These are phyloP conservation scores for Neocatenulostroma microsporum DNA, from an alignment of 2,329 filamentous ascomycete genomes.

Conservation along the genomic window DNA sequence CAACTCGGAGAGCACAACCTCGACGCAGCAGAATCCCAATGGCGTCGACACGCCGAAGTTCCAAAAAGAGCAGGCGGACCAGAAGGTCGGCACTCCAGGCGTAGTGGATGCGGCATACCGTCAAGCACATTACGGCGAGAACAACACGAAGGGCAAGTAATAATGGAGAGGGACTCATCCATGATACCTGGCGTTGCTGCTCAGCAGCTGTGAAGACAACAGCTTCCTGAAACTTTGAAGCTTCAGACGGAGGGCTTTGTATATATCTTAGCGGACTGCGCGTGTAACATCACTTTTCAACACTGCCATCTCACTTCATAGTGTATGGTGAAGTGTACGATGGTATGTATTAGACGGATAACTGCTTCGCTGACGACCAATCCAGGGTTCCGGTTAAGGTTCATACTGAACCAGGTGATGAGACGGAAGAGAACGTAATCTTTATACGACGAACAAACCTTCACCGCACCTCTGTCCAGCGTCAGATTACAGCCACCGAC, in stretches of 20 bases:
- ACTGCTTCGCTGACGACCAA: too few relatives aligned
- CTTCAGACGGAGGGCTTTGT: not conserved
- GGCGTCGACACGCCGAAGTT: conserved; percentile 27
- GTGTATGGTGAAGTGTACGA: conserved; percentile 1
- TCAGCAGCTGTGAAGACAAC: not conserved
- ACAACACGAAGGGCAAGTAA: conserved; percentile 29
- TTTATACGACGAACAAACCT: not conserved
- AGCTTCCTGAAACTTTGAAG: not conserved
- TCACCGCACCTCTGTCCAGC: not conserved
- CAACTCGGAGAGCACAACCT: conserved; percentile 17
- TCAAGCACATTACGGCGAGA: conserved; percentile 24
- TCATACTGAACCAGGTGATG: not conserved
- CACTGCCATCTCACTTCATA: not conserved
- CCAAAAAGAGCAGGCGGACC: conserved; percentile 25
- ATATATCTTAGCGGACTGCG: not conserved
- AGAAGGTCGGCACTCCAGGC: conserved; percentile 20
- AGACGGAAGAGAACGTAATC: too few relatives aligned
- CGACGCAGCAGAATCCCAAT: conserved; percentile 21
- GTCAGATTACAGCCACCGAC: too few relatives aligned
- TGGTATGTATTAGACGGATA: not conserved
- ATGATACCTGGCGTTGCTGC: not conserved
- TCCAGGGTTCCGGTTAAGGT: not conserved
- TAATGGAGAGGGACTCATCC: not conserved
- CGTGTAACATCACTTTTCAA: not conserved
- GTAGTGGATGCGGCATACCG: conserved; percentile 24